These are phyloP conservation scores for Ascochyta fabae DNA, from an alignment of 2,329 filamentous ascomycete genomes.

Conservation along the genomic window DNA sequence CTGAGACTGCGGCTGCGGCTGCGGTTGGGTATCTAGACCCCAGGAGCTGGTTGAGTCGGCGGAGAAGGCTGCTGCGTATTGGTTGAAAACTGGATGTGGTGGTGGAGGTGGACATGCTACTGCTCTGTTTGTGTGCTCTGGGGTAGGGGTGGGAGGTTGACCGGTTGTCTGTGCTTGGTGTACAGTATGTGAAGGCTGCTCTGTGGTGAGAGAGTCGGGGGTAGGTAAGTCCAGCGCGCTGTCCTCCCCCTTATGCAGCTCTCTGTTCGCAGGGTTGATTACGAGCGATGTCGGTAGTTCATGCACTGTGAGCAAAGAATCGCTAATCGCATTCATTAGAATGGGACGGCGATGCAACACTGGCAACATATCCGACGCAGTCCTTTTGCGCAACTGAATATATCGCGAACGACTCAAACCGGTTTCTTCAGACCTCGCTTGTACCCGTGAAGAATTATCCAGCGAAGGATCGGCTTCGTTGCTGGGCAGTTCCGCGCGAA, in stretches of 20 bases:
- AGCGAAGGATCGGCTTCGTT: slow-evolving; percentile 13
- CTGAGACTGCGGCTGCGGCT: neutral
- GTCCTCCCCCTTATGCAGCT: neutral
- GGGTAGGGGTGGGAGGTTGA: neutral
- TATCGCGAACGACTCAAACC: neutral
- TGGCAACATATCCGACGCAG: neutral
- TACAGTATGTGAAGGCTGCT: neutral
- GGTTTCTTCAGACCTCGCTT: neutral
- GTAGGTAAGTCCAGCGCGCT: neutral
- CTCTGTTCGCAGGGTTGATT: neutral
- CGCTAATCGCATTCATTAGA: slow-evolving; percentile 10
- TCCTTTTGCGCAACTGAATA: neutral
- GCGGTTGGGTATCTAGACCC: neutral
- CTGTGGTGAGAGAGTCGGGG: neutral
- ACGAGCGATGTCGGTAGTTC: neutral
- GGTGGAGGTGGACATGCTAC: neutral
- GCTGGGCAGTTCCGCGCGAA: slow-evolving; percentile 15
- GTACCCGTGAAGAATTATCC: neutral
- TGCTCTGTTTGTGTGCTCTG: neutral
- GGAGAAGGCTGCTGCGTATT: neutral
- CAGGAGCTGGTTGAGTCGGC: slow-evolving; percentile 1
- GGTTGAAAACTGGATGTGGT: too few species aligned
- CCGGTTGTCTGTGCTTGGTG: neutral
- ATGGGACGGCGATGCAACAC: slow-evolving; percentile 9
- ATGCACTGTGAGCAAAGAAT: neutral